Evolutionary conservation across 192 early-diverging fungal species (phyloP), one percentile per base, ranked within the genome.

Genomic region (Entophlyctis luteolus): DNA sequence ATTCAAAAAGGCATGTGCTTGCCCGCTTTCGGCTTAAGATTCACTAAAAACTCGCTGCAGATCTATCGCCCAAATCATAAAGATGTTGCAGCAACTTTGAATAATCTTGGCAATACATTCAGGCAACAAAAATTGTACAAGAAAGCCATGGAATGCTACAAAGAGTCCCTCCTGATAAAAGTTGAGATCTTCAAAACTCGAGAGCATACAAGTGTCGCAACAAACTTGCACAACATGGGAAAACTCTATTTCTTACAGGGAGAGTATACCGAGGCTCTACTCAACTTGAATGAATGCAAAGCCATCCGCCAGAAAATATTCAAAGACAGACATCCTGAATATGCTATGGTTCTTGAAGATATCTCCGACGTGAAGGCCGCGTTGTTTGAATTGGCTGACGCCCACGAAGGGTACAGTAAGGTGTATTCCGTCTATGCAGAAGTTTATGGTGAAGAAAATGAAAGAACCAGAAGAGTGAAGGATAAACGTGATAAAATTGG

Each of bases 121-220:
- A 31, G 18, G 1, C 6, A 25, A n/a, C 63, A 69, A 32, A 31
- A 31, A 28, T 18, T 67, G 23, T 68, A 70, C 29, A 18, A 16
- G 5, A 48, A 58, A 28, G 67, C 67, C 23, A 42, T 48, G 28
- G 6, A 68, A 23, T 62, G 32, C 42, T 68, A 63, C 31, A 8
- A 58, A 48, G 67, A 68, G 20, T 68, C 67, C 27, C 36, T 68
- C 16, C 25, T 6, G 16, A 68, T 68, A 10, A 68, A 68, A 68
- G 62, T 67, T 18, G 42, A 68, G 8, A 8, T 68, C 14, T 68
- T 37, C 32, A 62, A 62, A 10, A 68, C 63, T 22, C 12, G 29
- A 22, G 37, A 52, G 39, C 67, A 68, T 68, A 10, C 39, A 28
- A 45, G 39, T 48, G 35, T 68, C 18, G 67, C 67, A 8, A 66